Base-by-base conservation (phyloP, 1,284 basidiomycete species). In the Ceratobasidium sp. region DNA sequence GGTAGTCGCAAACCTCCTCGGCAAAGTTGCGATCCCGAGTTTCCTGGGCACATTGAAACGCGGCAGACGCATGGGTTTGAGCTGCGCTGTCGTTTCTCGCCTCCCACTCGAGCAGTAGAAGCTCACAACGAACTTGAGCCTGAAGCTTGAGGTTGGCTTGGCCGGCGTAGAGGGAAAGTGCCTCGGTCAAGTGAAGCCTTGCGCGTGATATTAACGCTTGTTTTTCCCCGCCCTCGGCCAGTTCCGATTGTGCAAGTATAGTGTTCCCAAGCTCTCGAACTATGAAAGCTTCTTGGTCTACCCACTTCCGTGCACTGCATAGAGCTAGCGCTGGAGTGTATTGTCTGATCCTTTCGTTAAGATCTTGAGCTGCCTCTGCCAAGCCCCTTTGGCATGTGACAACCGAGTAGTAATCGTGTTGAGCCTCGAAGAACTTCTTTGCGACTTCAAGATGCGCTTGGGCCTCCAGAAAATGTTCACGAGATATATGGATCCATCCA, bases 61-160 rank as follows among this genome's bases (percentile, higher is more conserved):
- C 69, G 2, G 69, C 42, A 2, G 46, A 23, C 16, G 69, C 69
- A 40, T 71, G 69, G 12, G 40, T 40, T 28, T 61, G 69, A 38
- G 69, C 69, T 11, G 42, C 46, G 8, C 12, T 11, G 40, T 51
- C 25, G 23, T 71, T 71, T 12, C 42, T 33, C 9, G 33, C 56
- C 28, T 61, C 56, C 14, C 9, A 6, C 46, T 71, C 69, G 12
- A 71, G 69, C 12, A 36, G 46, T 30, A 51, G 14, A 18, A 71
- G 58, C 14, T 71, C 69, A 25, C 69, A 71, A 25, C 58, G 69
- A 61, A 71, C 69, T 53, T 56, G 56, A 53, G 33, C 69, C 23
- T 71, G 69, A 30, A 60, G 56, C 40, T 71, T 44, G 0, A 51
- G 42, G 21, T 71, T 51, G 12, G n/a, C 46, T n/a, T 49, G 69